Conservation (phyloP, 164 flowering plant genomes). For the Nymphaea thermarum region DNA sequence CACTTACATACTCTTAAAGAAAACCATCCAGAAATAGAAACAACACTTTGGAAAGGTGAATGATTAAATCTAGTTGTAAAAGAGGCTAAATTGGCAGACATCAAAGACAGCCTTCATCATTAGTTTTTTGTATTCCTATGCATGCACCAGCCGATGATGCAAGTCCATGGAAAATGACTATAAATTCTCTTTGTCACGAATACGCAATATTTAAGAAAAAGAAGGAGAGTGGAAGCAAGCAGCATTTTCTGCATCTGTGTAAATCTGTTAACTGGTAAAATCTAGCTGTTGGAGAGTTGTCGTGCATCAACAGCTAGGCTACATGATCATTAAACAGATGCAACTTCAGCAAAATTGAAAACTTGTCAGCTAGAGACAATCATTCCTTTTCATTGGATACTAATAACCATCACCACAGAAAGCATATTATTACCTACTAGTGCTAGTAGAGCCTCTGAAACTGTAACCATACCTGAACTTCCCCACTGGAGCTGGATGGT, state of each 20-base stretch:
- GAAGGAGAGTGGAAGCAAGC: not conserved
- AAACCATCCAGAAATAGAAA: too few species aligned
- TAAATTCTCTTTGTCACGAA: too few species aligned
- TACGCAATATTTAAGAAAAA: too few species aligned
- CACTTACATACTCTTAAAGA: too few species aligned
- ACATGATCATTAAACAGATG: not conserved
- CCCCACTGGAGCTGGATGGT: constrained; percentile 4
- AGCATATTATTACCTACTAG: too few species aligned
- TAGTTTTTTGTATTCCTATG: too few species aligned
- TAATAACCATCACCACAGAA: not conserved
- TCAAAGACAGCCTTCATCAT: too few species aligned
- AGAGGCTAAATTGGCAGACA: too few species aligned
- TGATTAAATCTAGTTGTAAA: too few species aligned
- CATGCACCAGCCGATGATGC: too few species aligned
- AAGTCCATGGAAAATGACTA: too few species aligned
- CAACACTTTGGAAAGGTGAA: too few species aligned
- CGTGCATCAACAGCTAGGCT: not conserved
- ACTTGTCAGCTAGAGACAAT: not conserved
- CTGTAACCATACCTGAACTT: constrained; percentile 2
- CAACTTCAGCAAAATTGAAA: not conserved
- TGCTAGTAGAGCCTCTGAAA: not conserved
- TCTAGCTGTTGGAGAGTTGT: not conserved
- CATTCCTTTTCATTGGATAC: not conserved
- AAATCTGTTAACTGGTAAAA: not conserved
- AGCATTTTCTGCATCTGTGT: not conserved